phyloP scores from a whole-genome alignment of 1,284 basidiomycete species.

The Tilletia indica region DNA sequence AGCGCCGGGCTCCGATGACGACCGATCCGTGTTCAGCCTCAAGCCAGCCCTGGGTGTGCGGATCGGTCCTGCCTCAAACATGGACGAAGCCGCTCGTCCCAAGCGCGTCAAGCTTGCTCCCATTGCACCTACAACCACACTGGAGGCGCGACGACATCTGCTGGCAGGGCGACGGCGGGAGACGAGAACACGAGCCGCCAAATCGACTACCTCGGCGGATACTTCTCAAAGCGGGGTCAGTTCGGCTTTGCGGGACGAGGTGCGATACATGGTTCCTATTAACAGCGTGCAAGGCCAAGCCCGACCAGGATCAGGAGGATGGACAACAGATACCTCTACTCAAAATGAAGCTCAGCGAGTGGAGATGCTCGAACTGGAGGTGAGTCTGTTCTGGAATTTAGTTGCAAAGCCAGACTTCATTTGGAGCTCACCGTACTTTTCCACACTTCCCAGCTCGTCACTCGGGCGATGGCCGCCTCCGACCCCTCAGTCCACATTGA shows the following conservation, averaged over 20 bases:
- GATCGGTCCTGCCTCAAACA: background rate
- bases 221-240: slow-evolving; percentile 1
- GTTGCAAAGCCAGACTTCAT: too few relatives aligned
- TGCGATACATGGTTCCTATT: background rate
- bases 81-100: background rate
- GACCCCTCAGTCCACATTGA: slow-evolving; percentile 13
- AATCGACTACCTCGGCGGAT: slow-evolving; percentile 25
- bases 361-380: slow-evolving; percentile 17
- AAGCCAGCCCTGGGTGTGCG: background rate
- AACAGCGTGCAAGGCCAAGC: background rate
- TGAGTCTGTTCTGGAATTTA: background rate
- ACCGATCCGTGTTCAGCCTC: slow-evolving; percentile 25
- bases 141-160: slow-evolving; percentile 56
- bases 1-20: slow-evolving; percentile 20
- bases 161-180: slow-evolving; percentile 55
- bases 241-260: background rate
- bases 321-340: background rate
- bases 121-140: slow-evolving; percentile 47
- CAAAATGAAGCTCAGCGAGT: background rate
- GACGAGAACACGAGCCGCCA: slow-evolving; percentile 47
- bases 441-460: background rate
- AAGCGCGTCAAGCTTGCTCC: slow-evolving; percentile 36
- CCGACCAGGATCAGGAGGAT: too few relatives aligned
- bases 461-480: background rate
- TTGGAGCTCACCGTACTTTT: background rate